Conservation (phyloP, 1,139 yeast genomes). For the Debaryomyces robertsiae region DNA sequence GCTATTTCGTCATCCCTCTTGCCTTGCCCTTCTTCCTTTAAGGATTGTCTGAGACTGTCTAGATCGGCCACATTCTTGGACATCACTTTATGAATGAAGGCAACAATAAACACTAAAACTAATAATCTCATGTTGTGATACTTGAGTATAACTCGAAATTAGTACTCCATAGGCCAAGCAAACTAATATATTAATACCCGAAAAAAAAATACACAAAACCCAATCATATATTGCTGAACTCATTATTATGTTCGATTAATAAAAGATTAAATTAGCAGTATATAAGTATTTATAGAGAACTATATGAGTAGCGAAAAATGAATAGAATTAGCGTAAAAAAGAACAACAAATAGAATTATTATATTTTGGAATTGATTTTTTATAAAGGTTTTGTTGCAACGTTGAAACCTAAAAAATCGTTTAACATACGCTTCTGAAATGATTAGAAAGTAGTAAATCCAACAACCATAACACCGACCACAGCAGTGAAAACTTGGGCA, state of each 20-base stretch:
- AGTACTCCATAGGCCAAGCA: too few species aligned
- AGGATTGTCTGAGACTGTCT: conserved; percentile 12
- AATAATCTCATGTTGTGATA: conserved; percentile 1
- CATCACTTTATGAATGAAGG: conserved; percentile 1
- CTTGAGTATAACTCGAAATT: too few species aligned
- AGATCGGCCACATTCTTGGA: conserved; percentile 5
- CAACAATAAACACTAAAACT: neutral
- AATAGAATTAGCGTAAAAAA: conserved; percentile 6
- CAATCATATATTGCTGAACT: neutral
- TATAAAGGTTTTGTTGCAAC: conserved; percentile 3
- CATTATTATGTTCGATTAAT: neutral
- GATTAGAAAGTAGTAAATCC: conserved; percentile 64
- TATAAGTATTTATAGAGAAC: conserved; percentile 8
- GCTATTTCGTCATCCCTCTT: conserved; percentile 21
- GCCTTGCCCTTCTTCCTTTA: conserved; percentile 39
- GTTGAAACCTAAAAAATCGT: neutral
- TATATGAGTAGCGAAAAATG: conserved; percentile 8
- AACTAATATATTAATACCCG: neutral
- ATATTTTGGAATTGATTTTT: conserved; percentile 2
- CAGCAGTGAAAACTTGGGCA: conserved; percentile 51
- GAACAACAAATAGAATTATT: conserved; percentile 1
- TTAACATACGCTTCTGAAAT: neutral
- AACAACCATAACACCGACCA: conserved; percentile 64
- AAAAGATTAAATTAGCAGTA: conserved; percentile 2
- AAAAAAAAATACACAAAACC: conserved; percentile 5